Conservation (phyloP, 2,329 filamentous ascomycete genomes). For the Aspergillus udagawae region DNA sequence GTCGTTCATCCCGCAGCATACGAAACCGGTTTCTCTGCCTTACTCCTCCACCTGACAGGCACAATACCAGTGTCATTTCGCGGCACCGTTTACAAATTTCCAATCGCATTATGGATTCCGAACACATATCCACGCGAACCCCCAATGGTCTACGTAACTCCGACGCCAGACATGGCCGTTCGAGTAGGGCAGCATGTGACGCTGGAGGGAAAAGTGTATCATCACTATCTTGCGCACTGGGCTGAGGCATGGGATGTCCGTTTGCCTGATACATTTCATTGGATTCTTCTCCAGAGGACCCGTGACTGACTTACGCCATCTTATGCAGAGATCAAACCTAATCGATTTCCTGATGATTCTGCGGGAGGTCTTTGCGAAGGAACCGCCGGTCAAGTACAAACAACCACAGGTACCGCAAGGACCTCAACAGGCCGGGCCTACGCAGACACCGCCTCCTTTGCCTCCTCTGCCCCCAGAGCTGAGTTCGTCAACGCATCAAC, state of each 20-base stretch:
- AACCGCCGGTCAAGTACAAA: conserved; percentile 82
- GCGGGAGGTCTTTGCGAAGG: conserved; percentile 85
- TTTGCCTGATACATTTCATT: conserved; percentile 20
- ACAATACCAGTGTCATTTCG: conserved; percentile 90
- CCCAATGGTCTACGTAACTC: conserved; percentile 83
- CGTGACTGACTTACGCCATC: background rate
- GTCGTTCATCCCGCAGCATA: conserved; percentile 58
- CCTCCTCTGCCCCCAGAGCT: conserved; percentile 68
- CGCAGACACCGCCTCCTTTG: conserved; percentile 59
- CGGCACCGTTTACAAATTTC: conserved; percentile 84
- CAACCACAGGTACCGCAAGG: conserved; percentile 41
- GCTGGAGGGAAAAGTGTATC: conserved; percentile 87
- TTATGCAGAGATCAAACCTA: conserved; percentile 68
- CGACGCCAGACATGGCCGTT: conserved; percentile 82
- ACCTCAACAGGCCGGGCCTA: conserved; percentile 28
- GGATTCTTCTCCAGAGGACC: background rate
- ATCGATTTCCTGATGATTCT: conserved; percentile 78
- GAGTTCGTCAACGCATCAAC: conserved; percentile 34
- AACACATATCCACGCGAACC: conserved; percentile 83
- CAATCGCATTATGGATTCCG: conserved; percentile 88
- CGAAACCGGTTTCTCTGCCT: conserved; percentile 78
- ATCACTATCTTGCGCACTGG: conserved; percentile 93
- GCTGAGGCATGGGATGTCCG: conserved; percentile 82
- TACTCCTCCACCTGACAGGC: conserved; percentile 80
- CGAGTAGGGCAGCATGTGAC: conserved; percentile 93